Base-by-base conservation (phyloP, 257 asterid genomes). In the Scutellaria baicalensis region DNA sequence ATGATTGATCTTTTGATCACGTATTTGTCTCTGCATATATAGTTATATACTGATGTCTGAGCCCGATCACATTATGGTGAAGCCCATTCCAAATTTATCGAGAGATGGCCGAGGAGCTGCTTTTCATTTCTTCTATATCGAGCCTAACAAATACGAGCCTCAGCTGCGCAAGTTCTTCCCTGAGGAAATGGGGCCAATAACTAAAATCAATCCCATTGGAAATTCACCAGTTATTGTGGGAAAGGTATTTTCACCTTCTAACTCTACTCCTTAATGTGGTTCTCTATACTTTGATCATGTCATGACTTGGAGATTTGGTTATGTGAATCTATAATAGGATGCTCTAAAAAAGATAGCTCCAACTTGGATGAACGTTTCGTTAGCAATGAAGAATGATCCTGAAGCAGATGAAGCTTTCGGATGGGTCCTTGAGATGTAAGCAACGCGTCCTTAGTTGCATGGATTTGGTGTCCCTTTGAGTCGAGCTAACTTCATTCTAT, bases 391-490 rank as follows among this genome's bases (percentile, higher is more conserved):
- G 81, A 86, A 84, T 64, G 97, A 89, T 77, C 83, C 91, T 3
- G 89, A 86, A 73, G 71, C 96, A 39, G 96, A 88, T 77, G 82
- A 90, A 69, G 82, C 86, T 51, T 92, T 92, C 68, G 98, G 97
- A 39, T 92, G 98, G 97, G 96, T 92, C 35, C 96, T 92, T 58
- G 96, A 92, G 83, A 89, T 92, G 96, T 89, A 82, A 85, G 82
- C 33, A 54, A 52, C 52, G 14, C 18, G 1, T 6, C 14, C 8
- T 31, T 56, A 56, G 68, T 50, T 71, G 43, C 39, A 33, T 17
- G 20, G 64, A 1, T 51, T 40, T 49, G 49, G 23, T 4, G 6
- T 31, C 40, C 56, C 31, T 9, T 27, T 33, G 10, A 59, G 70
- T 23, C 61, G 40, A 9, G 45, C 64, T 3, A 52, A 64, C 66